Evolutionary conservation across 148 eudicot species (phyloP).

Genomic region (Chenopodium album): DNA sequence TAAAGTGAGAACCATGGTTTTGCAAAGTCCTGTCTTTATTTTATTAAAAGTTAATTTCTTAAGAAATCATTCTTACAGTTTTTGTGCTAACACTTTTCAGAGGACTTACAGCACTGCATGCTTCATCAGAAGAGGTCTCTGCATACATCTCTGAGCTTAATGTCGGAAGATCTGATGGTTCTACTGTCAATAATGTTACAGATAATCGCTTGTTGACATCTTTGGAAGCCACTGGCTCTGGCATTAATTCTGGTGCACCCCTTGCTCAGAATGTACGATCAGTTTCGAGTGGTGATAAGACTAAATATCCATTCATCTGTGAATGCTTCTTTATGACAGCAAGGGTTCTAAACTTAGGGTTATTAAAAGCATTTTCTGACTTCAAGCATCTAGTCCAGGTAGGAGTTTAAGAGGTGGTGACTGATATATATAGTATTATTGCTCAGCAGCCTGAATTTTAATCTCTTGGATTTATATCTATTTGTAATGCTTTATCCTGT

Average conservation of each 20-base stretch:
- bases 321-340: slow-evolving; percentile 99
- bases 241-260: slow-evolving; percentile 39
- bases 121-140: slow-evolving; percentile 92
- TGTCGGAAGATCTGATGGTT: slow-evolving; percentile 35
- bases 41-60: not conserved
- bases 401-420: slow-evolving; percentile 5
- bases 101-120: slow-evolving; percentile 88
- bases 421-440: not conserved
- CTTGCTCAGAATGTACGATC: slow-evolving; percentile 40
- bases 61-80: not conserved
- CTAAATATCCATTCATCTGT: slow-evolving; percentile 75
- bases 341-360: slow-evolving; percentile 89
- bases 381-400: slow-evolving; percentile 98
- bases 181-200: slow-evolving; percentile 29
- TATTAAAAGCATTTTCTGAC: slow-evolving; percentile 91
- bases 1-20: slow-evolving; percentile 51
- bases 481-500: not conserved
- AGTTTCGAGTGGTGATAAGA: slow-evolving; percentile 39
- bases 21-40: not conserved
- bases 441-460: slow-evolving; percentile 2
- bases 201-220: slow-evolving; percentile 53
- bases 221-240: slow-evolving; percentile 61
- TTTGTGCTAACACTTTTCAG: slow-evolving; percentile 36
- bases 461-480: not conserved
- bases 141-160: slow-evolving; percentile 49